Evolutionary conservation across 208 protist genomes (phyloP), one percentile per base, ranked within the genome.

Genomic region (Zelonia costaricensis): DNA sequence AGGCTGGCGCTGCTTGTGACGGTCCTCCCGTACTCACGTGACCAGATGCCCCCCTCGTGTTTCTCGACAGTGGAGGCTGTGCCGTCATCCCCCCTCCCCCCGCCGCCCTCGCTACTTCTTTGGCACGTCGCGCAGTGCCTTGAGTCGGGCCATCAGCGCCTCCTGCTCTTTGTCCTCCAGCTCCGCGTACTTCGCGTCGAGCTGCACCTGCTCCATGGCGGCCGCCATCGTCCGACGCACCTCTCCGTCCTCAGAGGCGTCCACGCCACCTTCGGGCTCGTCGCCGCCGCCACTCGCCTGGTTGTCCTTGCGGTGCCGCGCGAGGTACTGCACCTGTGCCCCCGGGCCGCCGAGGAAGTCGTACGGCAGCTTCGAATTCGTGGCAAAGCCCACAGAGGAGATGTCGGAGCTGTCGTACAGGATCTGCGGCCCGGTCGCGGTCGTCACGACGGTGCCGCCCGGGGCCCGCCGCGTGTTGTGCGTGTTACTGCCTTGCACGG

Each of bases 371-470:
- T 61, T 66, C 12, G 51, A 39, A 6, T 77, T 64, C 45, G 52
- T 68, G 18, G 65, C 52, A 44, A 92, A 92, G 18, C 85, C 85
- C 1, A 92, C 49, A 3, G 85, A 87, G 64, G 79, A 87, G 72
- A 92, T 92, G 65, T 82, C 67, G 2, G 85, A 92, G 74, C 75
- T 84, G 44, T 92, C 74, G 59, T 75, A 86, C 18, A 88, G 51
- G n/a, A 92, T 54, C 56, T 88, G 79, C 20, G 79, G 65, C 1
- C 82, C 85, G 6, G 66, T 62, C 28, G 67, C 60, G 35, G 69
- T 80, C 39, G 74, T 69, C 47, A 92, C 66, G 6, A 86, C 67
- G 22, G 73, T 75, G 0, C 82, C 85, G 9, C 68, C 74, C 0
- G 65, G 68, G 18, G 52, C 36, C 28, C 48, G 56, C 5, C 40